A percentile compares a stretch with the other conserved stretches of the same genome.
phyloP scores from a whole-genome alignment of 1,284 basidiomycete genomes.

The Inonotus hispidus region DNA sequence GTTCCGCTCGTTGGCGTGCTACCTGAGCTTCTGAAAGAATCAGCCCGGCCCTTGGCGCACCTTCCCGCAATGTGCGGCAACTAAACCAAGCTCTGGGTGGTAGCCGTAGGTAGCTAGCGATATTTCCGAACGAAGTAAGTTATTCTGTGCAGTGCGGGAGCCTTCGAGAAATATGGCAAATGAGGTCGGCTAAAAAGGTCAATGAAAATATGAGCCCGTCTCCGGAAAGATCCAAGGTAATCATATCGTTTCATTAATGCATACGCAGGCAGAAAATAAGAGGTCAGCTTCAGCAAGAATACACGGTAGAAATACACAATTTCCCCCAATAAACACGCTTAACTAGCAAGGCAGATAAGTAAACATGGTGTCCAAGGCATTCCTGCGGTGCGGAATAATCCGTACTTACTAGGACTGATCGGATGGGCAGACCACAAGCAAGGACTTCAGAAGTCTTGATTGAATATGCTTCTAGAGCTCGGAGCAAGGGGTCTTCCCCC shows the following conservation, averaged over 20 bases:
- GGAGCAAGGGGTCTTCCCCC: neutral
- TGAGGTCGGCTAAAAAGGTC: neutral
- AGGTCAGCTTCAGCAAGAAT: neutral
- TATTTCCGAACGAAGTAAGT: neutral
- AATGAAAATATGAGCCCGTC: neutral
- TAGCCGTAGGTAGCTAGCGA: neutral
- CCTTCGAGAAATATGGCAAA: neutral
- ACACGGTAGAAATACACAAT: neutral
- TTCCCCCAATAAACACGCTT: neutral
- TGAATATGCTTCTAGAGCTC: constrained; percentile 5
- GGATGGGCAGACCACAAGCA: neutral
- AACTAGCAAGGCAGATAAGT: neutral
- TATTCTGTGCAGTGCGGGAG: too few relatives aligned
- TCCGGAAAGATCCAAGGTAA: neutral
- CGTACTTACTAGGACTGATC: neutral
- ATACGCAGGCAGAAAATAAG: neutral
- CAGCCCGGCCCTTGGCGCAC: constrained; percentile 4
- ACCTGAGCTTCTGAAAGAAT: neutral
- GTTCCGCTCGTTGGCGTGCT: constrained; percentile 4
- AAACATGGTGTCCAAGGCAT: neutral
- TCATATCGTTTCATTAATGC: neutral
- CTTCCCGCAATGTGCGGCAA: neutral
- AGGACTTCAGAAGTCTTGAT: constrained; percentile 11
- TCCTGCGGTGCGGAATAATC: too few relatives aligned
- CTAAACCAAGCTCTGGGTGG: neutral